A percentile compares a stretch with the other conserved stretches of the same genome.
Evolutionary conservation across 306 rosid genomes (phyloP).

Genomic region (Boehmeria nivea): DNA sequence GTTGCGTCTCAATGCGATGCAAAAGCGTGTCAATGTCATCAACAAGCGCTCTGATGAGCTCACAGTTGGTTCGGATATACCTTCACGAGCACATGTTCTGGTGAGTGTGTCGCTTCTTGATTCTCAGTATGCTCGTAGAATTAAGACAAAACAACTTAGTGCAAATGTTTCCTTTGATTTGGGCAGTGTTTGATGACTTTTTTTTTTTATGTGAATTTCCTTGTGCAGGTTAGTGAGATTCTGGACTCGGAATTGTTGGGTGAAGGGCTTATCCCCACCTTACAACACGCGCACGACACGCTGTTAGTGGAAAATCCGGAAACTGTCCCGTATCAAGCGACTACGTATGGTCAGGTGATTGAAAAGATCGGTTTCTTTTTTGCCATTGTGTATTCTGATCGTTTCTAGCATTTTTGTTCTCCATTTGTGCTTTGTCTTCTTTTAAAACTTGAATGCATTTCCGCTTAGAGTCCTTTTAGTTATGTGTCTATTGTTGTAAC

Average conservation of each 20-base stretch:
- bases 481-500: too few species aligned
- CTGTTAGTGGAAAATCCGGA: constrained; percentile 64
- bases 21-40: constrained; percentile 48
- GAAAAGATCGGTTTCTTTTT: constrained; percentile 1
- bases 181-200: background rate
- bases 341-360: constrained; percentile 76
- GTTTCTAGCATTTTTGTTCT: background rate
- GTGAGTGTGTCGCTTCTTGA: constrained; percentile 38
- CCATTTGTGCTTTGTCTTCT: background rate
- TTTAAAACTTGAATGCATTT: background rate
- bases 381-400: background rate
- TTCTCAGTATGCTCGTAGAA: background rate
- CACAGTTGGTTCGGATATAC: constrained; percentile 49
- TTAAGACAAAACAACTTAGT: too few species aligned
- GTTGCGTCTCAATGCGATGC: constrained; percentile 55
- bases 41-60: constrained; percentile 94
- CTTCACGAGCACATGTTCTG: constrained; percentile 65
- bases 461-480: too few species aligned
- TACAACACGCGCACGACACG: constrained; percentile 81
- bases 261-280: constrained; percentile 90
- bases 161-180: background rate
- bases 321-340: constrained; percentile 76
- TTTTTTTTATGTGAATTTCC: constrained; percentile 2
- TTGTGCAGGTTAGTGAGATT: constrained; percentile 85
- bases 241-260: constrained; percentile 86